Evolutionary conservation across 2,329 filamentous ascomycete genomes (phyloP).

Genomic region (Trichoderma atroviride): DNA sequence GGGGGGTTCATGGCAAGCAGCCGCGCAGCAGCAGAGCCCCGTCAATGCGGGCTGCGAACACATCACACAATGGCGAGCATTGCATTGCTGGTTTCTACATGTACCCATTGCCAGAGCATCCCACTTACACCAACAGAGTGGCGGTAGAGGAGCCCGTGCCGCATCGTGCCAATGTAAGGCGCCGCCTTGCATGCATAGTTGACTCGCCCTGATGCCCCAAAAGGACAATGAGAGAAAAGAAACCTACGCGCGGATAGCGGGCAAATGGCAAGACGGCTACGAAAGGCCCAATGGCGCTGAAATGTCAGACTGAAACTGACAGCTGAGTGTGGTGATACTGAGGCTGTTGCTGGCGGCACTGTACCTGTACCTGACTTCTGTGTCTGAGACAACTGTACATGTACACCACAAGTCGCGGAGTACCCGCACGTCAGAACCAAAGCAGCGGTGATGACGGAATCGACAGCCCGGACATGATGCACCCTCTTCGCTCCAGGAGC

Average conservation of each 20-base stretch:
- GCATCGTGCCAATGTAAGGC: background rate
- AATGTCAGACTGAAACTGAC: slow-evolving; percentile 10
- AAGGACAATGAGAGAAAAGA: background rate
- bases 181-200: slow-evolving; percentile 7
- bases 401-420: background rate
- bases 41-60: slow-evolving; percentile 18
- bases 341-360: slow-evolving; percentile 2
- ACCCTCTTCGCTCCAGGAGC: background rate
- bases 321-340: slow-evolving; percentile 10
- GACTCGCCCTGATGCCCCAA: background rate
- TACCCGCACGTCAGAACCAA: background rate
- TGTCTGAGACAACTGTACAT: background rate
- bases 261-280: background rate
- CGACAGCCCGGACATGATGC: background rate
- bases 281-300: background rate
- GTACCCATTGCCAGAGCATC: no score
- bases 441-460: background rate
- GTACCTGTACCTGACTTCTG: background rate
- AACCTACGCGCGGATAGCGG: slow-evolving; percentile 15
- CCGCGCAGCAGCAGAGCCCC: slow-evolving; percentile 2
- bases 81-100: background rate
- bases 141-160: slow-evolving; percentile 1
- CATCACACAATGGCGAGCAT: background rate
- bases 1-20: background rate
- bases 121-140: background rate